Evolutionary conservation across 176 grass and related monocot species (phyloP), one percentile per base, ranked within the genome.

Genomic region (Thalia dealbata): DNA sequence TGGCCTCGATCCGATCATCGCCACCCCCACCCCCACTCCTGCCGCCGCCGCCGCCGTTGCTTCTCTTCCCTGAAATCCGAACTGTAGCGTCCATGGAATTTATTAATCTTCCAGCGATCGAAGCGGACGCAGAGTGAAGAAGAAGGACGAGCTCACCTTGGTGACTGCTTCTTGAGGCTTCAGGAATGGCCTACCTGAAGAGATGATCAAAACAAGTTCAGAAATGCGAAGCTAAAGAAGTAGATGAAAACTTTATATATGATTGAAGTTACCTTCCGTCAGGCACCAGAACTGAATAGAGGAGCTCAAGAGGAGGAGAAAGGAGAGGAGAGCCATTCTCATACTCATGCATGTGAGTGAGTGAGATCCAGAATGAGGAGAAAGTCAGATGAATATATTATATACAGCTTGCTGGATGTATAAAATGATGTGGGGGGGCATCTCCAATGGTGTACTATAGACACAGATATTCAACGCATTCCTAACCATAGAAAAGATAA

Each of bases 1-100:
- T 45, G 90, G 90, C 81, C 84, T 70, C 61, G 86, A 92, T 35
- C 86, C 90, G 56, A 92, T 86, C 68, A 86, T 50, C 30, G 52
- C 54, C 75, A 16, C 63, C 14, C 38, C 72, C 54, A 67, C 78
- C n/a, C n/a, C n/a, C n/a, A n/a, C n/a, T n/a, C n/a, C n/a, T n/a
- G n/a, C n/a, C n/a, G n/a, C n/a, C 32, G 32, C 3, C 80, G 30
- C 46, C 54, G 21, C 72, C 76, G 19, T 5, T 50, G 18, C 50
- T 56, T 29, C 14, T 30, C 25, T 55, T 7, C 22, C 15, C 74
- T 75, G 68, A 35, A 28, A 1, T 10, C 1, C 63, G 15, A 66
- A 7, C 27, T 26, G 18, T 1, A 15, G 7, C 14, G 63, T 16
- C 10, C 32, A 38, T 38, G 27, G 28, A 29, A 29, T 64, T 38